Base-by-base conservation (phyloP, 768 basidiomycete genomes). In the Pleurotus giganteus region DNA sequence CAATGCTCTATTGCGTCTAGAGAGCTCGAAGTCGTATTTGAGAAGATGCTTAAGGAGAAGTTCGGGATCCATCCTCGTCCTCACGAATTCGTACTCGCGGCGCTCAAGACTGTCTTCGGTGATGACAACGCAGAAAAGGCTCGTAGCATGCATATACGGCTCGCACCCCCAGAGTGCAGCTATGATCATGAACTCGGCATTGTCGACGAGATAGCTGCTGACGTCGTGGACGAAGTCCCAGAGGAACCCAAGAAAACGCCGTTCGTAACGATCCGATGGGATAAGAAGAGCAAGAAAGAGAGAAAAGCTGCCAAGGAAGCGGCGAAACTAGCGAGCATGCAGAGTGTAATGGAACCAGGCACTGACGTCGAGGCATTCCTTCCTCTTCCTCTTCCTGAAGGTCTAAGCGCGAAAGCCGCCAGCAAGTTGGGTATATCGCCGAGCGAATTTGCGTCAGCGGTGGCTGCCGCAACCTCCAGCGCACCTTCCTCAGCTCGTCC, bases 11-110 rank as follows among this genome's bases (percentile, higher is more conserved):
- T 62, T 12, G 66, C 74, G 7, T 77, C 78, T 37, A 68, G 70
- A 43, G 69, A 77, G 24, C 61, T 89, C 23, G 89, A 91, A 65
- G 69, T 60, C 5, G 66, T 84, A 13, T 90, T 86, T 64, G 70
- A 76, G 56, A 69, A 75, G 21, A 87, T 89, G 85, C 71, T 91
- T 17, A 63, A 63, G 7, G 61, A 66, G 58, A 78, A 78, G 61
- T 83, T 74, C 57, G 73, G 74, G 23, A 70, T 89, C 39, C 72
- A 83, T 55, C 74, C 78, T 0, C 76, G 73, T 0, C 84, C 85
- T 3, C 70, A 78, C 31, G 69, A 78, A 41, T 77, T 81, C 61
- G 57, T 88, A n/a, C 57, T 71, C 9, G 69, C 74, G 9, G 52
- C 75, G 46, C 60, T 88, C 43, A 66, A 73, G 53, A 61, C 68